A percentile compares a stretch with the other conserved stretches of the same genome.
Evolutionary conservation across 176 grass and related monocot species (phyloP).

Genomic region (Lolium multiflorum): DNA sequence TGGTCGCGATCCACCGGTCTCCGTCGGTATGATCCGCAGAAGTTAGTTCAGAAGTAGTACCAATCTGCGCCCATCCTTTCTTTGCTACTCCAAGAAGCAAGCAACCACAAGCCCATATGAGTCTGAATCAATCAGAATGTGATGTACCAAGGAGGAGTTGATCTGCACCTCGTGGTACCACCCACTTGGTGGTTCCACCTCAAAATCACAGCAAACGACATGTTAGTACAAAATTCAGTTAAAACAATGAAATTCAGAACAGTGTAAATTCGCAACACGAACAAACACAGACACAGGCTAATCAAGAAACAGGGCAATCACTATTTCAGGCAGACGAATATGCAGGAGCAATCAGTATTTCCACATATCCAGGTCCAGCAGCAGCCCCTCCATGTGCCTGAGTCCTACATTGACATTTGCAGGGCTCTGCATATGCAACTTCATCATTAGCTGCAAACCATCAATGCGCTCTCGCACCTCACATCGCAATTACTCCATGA

Average conservation of each 20-base stretch:
- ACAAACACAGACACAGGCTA: not conserved
- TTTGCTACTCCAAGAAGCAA: not conserved
- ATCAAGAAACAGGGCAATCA: not conserved
- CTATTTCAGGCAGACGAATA: not conserved
- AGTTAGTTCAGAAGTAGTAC: not conserved
- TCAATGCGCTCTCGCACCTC: not conserved
- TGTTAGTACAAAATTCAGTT: not conserved
- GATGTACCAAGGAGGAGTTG: not conserved
- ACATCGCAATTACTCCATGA: not conserved
- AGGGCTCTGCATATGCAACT: not conserved
- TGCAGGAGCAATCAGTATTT: not conserved
- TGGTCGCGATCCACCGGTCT: not conserved
- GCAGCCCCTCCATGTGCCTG: not conserved
- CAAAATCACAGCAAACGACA: not conserved
- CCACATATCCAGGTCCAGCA: not conserved
- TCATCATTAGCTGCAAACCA: not conserved
- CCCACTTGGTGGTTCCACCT: not conserved
- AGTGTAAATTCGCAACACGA: too few relatives aligned
- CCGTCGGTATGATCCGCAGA: not conserved
- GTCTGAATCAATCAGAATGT: not conserved
- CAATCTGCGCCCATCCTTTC: not conserved
- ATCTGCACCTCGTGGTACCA: not conserved
- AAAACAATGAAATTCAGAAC: not conserved
- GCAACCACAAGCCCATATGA: not conserved
- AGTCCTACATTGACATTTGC: not conserved